Evolutionary conservation across 768 basidiomycete species (phyloP).

Genomic region (Boletus subcaerulescens): DNA sequence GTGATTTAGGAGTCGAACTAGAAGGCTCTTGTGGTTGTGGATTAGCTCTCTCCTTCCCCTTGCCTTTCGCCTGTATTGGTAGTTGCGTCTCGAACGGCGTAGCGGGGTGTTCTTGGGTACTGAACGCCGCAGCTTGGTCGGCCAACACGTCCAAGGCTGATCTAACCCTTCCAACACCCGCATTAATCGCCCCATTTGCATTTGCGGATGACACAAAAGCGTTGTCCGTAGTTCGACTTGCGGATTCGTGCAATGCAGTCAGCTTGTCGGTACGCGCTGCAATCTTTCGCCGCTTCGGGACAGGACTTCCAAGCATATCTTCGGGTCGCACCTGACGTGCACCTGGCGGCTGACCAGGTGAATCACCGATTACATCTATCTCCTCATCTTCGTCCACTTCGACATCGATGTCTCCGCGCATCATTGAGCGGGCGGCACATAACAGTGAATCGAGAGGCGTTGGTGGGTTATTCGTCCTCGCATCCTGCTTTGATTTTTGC

Average conservation of each 20-base stretch:
- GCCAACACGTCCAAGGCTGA: constrained; percentile 72
- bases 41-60: constrained; percentile 20
- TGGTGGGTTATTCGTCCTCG: constrained; percentile 29
- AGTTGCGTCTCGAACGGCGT: not conserved
- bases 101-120: constrained; percentile 33
- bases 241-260: constrained; percentile 1
- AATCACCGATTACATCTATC: constrained; percentile 21
- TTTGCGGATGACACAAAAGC: not conserved
- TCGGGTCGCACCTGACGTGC: constrained; percentile 28
- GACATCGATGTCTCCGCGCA: constrained; percentile 36
- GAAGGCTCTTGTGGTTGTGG: constrained; percentile 2
- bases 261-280: constrained; percentile 10
- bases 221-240: not conserved
- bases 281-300: constrained; percentile 38
- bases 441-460: constrained; percentile 60
- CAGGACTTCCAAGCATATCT: constrained; percentile 33
- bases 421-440: constrained; percentile 58
- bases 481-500: constrained; percentile 17
- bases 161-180: constrained; percentile 30
- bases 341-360: constrained; percentile 19
- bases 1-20: constrained; percentile 1
- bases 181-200: not conserved
- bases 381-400: constrained; percentile 32
- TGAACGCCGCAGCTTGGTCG: constrained; percentile 63
- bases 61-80: constrained; percentile 10